Evolutionary conservation across 345 rosid genomes (phyloP).

Genomic region (Zanthoxylum bungeanum): DNA sequence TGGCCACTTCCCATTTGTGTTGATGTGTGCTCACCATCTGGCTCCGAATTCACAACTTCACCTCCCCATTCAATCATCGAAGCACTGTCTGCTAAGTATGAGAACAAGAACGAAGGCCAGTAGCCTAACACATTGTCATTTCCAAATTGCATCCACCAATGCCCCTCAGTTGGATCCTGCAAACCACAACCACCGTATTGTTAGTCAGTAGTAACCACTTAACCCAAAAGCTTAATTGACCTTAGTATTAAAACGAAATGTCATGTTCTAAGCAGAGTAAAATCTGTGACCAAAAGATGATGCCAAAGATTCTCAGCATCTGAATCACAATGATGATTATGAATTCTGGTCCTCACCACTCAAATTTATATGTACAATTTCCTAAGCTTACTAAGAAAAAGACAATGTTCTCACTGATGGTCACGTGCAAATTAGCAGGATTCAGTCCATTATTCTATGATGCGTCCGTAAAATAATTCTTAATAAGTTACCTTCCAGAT

Average conservation of each 20-base stretch:
- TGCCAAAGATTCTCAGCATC: conserved; percentile 19
- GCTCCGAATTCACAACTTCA: conserved; percentile 87
- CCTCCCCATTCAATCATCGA: conserved; percentile 99
- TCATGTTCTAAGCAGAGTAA: no score
- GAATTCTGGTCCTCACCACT: conserved; percentile 10
- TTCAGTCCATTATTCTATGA: no score
- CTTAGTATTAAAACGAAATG: not conserved
- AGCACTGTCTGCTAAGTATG: conserved; percentile 85
- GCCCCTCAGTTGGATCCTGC: conserved; percentile 95
- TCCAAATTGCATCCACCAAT: conserved; percentile 99
- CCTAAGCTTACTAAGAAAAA: conserved; percentile 14
- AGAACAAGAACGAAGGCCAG: conserved; percentile 96
- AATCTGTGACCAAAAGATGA: no score
- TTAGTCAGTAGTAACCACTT: not conserved
- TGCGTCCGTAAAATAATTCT: conserved; percentile 1
- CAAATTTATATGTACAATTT: not conserved
- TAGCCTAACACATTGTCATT: conserved; percentile 81
- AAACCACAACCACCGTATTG: not conserved
- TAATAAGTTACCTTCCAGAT: conserved; percentile 78
- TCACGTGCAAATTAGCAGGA: conserved; percentile 26
- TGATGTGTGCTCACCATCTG: conserved; percentile 80
- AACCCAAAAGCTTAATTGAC: not conserved
- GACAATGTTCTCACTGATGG: conserved; percentile 25
- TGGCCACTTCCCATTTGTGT: conserved; percentile 98
- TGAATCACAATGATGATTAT: conserved; percentile 23